These are phyloP conservation scores for Chlamydomonas sphaeroides DNA, from an alignment of 139 green algal species.

Conservation along the genomic window DNA sequence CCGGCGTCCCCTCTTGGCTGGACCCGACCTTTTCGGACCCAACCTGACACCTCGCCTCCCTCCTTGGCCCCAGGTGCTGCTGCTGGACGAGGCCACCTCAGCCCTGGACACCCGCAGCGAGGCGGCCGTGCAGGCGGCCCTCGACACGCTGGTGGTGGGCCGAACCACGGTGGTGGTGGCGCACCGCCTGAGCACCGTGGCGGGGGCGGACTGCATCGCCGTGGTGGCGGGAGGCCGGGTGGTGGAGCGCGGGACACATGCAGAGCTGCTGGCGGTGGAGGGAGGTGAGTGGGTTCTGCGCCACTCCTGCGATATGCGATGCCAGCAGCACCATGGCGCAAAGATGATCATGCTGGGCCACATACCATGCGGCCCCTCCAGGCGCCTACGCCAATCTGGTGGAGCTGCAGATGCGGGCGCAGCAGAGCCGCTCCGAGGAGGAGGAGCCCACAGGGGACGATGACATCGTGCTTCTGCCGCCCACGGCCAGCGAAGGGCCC, in stretches of 20 bases:
- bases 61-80: too few relatives aligned
- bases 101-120: slow-evolving; percentile 89
- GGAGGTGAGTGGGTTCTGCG: too few relatives aligned
- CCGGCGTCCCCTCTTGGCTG: too few relatives aligned
- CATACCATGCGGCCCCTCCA: too few relatives aligned
- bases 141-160: slow-evolving; percentile 60
- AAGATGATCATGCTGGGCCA: too few relatives aligned
- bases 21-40: too few relatives aligned
- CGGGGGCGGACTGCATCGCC: slow-evolving; percentile 88
- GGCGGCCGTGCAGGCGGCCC: slow-evolving; percentile 62
- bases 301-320: too few relatives aligned
- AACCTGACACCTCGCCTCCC: too few relatives aligned
- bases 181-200: slow-evolving; percentile 89
- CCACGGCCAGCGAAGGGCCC: too few relatives aligned
- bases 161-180: slow-evolving; percentile 90
- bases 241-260: slow-evolving; percentile 72
- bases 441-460: background rate
- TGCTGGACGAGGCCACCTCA: slow-evolving; percentile 82
- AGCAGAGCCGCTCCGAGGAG: background rate
- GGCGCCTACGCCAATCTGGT: slow-evolving; percentile 77
- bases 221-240: slow-evolving; percentile 68
- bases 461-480: background rate
- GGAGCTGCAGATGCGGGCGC: slow-evolving; percentile 66
- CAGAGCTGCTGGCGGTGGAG: slow-evolving; percentile 58
- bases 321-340: too few relatives aligned